phyloP scores from a whole-genome alignment of 2,329 filamentous ascomycete species.

The Diaporthe ilicicola region DNA sequence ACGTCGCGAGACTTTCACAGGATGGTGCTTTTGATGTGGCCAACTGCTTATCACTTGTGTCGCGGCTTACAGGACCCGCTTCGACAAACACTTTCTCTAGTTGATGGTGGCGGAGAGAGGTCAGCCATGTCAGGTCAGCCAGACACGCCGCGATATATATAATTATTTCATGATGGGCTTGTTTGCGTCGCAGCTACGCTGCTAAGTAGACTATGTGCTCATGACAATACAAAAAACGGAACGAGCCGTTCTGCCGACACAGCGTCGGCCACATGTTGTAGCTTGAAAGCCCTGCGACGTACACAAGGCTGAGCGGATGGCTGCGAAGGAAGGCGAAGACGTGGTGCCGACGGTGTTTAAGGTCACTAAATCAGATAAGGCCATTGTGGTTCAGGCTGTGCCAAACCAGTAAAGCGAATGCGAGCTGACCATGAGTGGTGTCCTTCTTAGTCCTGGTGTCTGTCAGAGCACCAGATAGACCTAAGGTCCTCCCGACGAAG shows the following conservation, averaged over 20 bases:
- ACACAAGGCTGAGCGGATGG: not conserved
- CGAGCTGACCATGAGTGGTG: not conserved
- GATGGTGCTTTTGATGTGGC: not conserved
- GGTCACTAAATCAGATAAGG: not conserved
- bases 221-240: not conserved
- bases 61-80: not conserved
- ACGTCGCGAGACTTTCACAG: not conserved
- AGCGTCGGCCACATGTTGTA: not conserved
- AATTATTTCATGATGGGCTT: not conserved
- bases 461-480: not conserved
- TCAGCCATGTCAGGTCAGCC: constrained; percentile 4
- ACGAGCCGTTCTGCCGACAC: not conserved
- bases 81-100: not conserved
- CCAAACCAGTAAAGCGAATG: not conserved
- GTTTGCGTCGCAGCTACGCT: not conserved
- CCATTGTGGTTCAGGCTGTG: not conserved
- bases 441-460: too few species aligned
- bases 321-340: not conserved
- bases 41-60: not conserved
- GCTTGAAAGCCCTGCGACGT: not conserved
- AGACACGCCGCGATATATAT: not conserved
- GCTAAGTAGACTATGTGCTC: not conserved
- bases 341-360: not conserved
- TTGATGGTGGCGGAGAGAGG: constrained; percentile 4
- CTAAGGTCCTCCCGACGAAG: not conserved